These are phyloP conservation scores for Mercurialis annua DNA, from an alignment of 345 rosid species.

Conservation along the genomic window DNA sequence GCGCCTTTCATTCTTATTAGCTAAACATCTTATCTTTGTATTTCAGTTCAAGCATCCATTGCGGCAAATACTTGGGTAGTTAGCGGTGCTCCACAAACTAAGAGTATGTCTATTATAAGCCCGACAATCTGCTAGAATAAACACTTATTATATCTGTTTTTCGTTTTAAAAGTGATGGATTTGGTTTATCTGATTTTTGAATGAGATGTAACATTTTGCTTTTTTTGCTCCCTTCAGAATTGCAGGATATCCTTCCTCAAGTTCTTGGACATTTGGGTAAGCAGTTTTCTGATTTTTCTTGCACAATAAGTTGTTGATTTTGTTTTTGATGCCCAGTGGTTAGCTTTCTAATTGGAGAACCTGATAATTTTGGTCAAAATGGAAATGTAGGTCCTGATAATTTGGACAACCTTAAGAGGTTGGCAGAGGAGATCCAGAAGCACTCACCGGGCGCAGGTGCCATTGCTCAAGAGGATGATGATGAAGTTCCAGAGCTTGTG, in stretches of 20 bases:
- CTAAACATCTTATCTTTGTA: background rate
- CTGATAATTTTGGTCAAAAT: too few species aligned
- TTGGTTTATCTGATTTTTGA: too few species aligned
- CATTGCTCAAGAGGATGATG: conserved; percentile 19
- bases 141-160: background rate
- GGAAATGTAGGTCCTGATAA: conserved; percentile 81
- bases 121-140: too few species aligned
- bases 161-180: too few species aligned
- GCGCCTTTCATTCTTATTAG: background rate
- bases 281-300: background rate
- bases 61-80: conserved; percentile 98
- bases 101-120: conserved; percentile 47
- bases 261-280: conserved; percentile 83
- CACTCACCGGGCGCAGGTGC: conserved; percentile 48
- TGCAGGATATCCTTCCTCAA: conserved; percentile 92
- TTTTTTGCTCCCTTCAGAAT: conserved; percentile 39
- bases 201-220: background rate
- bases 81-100: conserved; percentile 87
- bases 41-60: conserved; percentile 90
- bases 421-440: conserved; percentile 94
- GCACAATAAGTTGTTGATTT: background rate
- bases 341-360: too few species aligned
- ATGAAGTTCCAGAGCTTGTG: conserved; percentile 10
- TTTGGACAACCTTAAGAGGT: conserved; percentile 86
- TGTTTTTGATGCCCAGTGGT: background rate